Percentiles rank a stretch among this genome's conserved stretches.
These are phyloP conservation scores for Suillus spraguei DNA, from an alignment of 768 basidiomycete genomes.

Conservation along the genomic window DNA sequence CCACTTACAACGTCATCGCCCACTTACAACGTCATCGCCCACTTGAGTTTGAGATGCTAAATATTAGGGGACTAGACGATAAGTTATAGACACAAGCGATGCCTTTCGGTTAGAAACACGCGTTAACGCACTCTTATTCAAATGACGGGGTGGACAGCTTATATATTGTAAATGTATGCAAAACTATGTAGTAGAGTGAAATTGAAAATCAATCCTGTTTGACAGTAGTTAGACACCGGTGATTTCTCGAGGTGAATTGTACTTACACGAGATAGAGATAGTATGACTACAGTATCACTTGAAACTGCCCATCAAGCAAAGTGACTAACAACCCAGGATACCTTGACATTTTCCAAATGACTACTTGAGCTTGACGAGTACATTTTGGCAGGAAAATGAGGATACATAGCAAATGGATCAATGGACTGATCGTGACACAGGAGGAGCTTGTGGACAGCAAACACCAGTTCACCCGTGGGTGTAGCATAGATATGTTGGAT, in stretches of 20 bases:
- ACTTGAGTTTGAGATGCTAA: neutral
- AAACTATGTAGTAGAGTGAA: neutral
- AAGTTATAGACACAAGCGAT: no score
- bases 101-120: no score
- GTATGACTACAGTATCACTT: slow-evolving; percentile 4
- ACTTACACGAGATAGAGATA: slow-evolving; percentile 6
- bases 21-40: neutral
- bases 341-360: slow-evolving; percentile 4
- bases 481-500: slow-evolving; percentile 10
- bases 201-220: neutral
- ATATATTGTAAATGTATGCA: no score
- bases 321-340: slow-evolving; percentile 8
- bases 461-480: neutral
- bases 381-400: neutral
- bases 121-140: no score
- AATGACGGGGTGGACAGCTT: no score
- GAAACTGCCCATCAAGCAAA: slow-evolving; percentile 4
- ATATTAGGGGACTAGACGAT: neutral
- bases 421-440: neutral
- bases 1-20: neutral
- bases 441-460: slow-evolving; percentile 14
- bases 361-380: neutral
- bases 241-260: neutral
- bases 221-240: neutral
- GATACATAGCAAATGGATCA: slow-evolving; percentile 7